Evolutionary conservation across 2,329 filamentous ascomycete genomes (phyloP), one percentile per base, ranked within the genome.

Genomic region (Scedosporium minutisporum): DNA sequence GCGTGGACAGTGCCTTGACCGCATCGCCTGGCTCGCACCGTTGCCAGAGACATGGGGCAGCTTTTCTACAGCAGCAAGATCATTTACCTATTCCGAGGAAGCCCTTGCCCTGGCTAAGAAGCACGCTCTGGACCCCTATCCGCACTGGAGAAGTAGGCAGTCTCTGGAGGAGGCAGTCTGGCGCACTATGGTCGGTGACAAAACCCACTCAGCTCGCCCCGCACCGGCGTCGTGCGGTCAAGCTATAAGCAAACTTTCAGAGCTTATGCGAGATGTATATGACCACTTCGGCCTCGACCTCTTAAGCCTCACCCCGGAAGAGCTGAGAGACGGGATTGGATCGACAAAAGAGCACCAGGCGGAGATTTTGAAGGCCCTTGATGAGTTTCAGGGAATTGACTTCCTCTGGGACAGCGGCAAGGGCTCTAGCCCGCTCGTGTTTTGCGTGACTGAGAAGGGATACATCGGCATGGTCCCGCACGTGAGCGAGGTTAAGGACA

Each of bases 111-210:
- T 48, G 14, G 44, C 44, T 48, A 48, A 48, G 18, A 12, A 16
- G 18, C 44, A 48, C 18, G 44, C 44, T 48, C 6, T 21, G 16
- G 44, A 48, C 44, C 44, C 44, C 18, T 48, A 48, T 21, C 44
- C 44, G 14, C 10, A 48, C 44, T 21, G 44, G 18, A 21, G 44
- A 48, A 21, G 44, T 10, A 57, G 61, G 2, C 53, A 63, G 38
- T n/a, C 3, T 18, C 14, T 63, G 2, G 61, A 33, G 21, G 61
- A 63, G 9, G 61, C 55, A 5, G 41, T 63, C 25, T 63, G 61
- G 61, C 23, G 61, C 21, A 63, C 61, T 21, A 53, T 42, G 14
- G 60, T 63, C 7, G 61, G 5, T 27, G 58, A 63, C 21, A 55
- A 55, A 16, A 63, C 23, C 53, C 29, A 38, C n/a, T 27, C 23